Evolutionary conservation across 192 early-diverging fungal species (phyloP), one percentile per base, ranked within the genome.

Genomic region (Coemansia sp.): DNA sequence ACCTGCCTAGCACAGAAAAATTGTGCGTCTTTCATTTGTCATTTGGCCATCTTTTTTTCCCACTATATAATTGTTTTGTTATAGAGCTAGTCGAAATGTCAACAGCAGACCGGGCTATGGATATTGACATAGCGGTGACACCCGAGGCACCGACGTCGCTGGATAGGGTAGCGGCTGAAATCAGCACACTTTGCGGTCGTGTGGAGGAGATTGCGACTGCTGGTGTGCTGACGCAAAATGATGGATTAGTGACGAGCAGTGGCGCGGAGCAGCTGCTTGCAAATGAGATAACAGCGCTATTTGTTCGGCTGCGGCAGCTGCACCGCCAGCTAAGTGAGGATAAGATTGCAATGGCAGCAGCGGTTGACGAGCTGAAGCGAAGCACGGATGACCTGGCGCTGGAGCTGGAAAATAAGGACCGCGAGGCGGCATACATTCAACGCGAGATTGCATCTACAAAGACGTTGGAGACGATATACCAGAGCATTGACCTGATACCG

Each of bases 391-490:
- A 17, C 20, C 59, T 76, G 27, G 79, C 74, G 10, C 64, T 76
- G 58, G 61, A 67, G 24, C 56, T 82, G 33, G 79, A 82, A 27
- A 76, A 73, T 57, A 66, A 60, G 52, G 51, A 50, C 27, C 64
- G 74, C 50, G 79, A 82, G 51, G 60, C 68, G 19, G 33, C 52
- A 10, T 82, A 76, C 9, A 71, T 82, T 33, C 61, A 71, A 54
- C 62, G 68, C 46, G 79, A 82, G 50, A 82, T 82, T 30, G 68
- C 63, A 7, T 70, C 71, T 7, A 82, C 79, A 9, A 27, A 70
- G 23, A 72, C 64, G 50, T 63, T 74, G 57, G 74, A 82, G 57
- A 82, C 79, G 3, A 82, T 82, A 46, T 82, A 82, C 60, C 79
- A 82, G 61, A 63, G 57, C 53, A 82, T 82, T 6, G 71, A 76